Percentiles rank a stretch among this genome's conserved stretches.
These are phyloP conservation scores for Microsporum ferrugineum DNA, from an alignment of 2,329 filamentous ascomycete genomes.

Conservation along the genomic window DNA sequence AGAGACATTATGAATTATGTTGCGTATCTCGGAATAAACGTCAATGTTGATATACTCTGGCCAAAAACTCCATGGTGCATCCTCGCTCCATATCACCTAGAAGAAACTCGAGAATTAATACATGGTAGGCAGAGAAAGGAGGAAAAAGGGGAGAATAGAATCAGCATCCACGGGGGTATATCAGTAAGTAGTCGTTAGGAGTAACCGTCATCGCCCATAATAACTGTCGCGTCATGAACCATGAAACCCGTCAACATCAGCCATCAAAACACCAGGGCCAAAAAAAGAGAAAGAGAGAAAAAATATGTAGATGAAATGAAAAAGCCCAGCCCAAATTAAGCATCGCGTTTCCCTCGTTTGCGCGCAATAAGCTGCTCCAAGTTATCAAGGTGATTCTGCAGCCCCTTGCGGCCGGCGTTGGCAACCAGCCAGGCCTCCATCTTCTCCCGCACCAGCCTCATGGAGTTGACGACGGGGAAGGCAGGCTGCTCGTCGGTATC, in stretches of 20 bases:
- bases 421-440: conserved; percentile 77
- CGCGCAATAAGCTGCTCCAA: conserved; percentile 59
- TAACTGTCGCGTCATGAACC: not conserved
- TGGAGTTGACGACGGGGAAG: conserved; percentile 54
- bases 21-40: not conserved
- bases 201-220: not conserved
- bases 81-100: not conserved
- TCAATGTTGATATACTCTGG: not conserved
- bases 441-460: conserved; percentile 56
- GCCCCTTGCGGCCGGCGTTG: conserved; percentile 69
- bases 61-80: not conserved
- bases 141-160: not conserved
- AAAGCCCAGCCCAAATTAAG: not conserved
- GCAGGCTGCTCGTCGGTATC: not conserved
- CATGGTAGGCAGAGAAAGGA: not conserved
- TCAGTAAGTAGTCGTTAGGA: not conserved
- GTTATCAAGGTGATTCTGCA: conserved; percentile 46
- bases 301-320: not conserved
- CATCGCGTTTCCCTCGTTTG: conserved; percentile 20
- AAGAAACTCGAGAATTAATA: not conserved
- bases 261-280: not conserved
- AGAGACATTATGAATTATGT: not conserved
- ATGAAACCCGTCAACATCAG: not conserved
- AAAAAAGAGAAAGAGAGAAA: too few species aligned
- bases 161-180: not conserved